Evolutionary conservation across 208 protist genomes (phyloP), one percentile per base, ranked within the genome.

Genomic region (Crithidia brevicula): DNA sequence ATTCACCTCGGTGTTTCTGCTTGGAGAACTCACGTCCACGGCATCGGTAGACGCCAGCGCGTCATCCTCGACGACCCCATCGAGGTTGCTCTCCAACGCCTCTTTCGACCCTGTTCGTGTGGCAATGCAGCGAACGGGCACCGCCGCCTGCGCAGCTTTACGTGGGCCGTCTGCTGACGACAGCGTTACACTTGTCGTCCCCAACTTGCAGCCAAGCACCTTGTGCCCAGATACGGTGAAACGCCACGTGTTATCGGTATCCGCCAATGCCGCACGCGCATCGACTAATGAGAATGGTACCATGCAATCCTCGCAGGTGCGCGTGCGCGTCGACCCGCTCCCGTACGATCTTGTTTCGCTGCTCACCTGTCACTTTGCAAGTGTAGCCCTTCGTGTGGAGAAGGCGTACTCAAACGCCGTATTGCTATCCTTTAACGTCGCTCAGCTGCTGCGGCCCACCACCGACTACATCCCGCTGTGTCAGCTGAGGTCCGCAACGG

Each of bases 361-460:
- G n/a, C 63, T 69, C 22, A 60, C 51, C 40, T 69, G 63, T 31
- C 63, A 52, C 51, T 51, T 69, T 53, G 63, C 52, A 18, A 61
- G 63, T 20, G 18, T 69, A 0, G 63, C 51, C 10, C 49, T 51
- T 2, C 63, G 42, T 5, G 63, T 69, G 1, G 52, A 69, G 40
- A 28, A 23, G 52, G 5, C 52, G 27, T 53, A 61, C 40, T 3
- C 38, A 2, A 57, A 69, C 31, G 63, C 63, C 3, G 62, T n/a
- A 16, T 36, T 68, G 25, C 22, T 68, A 3, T 59, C 62, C 8
- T 68, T 58, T 9, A 36, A 28, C 25, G 31, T 58, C 0, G 27
- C 33, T 5, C n/a, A 65, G 6, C 43, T 54, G 23, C 45, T 65
- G 10, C 31, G 15, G 11, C 33, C 59, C 11, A 27, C 45, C 20